Conservation (phyloP, 2,329 filamentous ascomycete genomes). For the Aspergillus aculeatinus region DNA sequence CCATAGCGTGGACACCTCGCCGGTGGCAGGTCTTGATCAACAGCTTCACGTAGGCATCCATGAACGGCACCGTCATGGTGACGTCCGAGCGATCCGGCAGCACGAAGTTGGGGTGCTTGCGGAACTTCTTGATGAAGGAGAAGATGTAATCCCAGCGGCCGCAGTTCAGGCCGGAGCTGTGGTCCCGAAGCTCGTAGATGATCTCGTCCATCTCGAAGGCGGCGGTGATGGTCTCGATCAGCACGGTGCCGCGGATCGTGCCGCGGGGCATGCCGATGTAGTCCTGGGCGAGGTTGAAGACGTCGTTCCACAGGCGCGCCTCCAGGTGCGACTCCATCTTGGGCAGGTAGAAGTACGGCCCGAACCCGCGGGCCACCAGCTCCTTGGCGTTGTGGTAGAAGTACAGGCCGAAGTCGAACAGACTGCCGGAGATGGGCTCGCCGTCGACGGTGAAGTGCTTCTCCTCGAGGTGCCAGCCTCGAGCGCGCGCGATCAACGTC, state of each 20-base stretch:
- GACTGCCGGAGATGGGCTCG: constrained; percentile 84
- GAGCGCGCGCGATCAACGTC: constrained; percentile 88
- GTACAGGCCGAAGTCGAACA: constrained; percentile 98
- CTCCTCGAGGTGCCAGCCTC: constrained; percentile 98
- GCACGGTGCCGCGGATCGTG: constrained; percentile 88
- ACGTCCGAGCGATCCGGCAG: constrained; percentile 87
- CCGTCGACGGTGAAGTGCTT: constrained; percentile 96
- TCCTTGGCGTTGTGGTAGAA: constrained; percentile 98
- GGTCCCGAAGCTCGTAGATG: constrained; percentile 97
- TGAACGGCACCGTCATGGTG: constrained; percentile 98
- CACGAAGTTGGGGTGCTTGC: constrained; percentile 87
- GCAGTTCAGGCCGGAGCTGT: constrained; percentile 95
- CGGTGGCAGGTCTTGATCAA: constrained; percentile 98
- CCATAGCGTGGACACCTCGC: constrained; percentile 97
- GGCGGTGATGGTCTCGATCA: constrained; percentile 96
- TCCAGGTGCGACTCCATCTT: constrained; percentile 99
- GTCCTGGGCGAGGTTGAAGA: constrained; percentile 93
- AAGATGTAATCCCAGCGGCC: constrained; percentile 99
- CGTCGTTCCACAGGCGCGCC: constrained; percentile 96
- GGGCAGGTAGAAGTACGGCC: constrained; percentile 96
- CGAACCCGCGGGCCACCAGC: constrained; percentile 76
- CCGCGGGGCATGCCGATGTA: constrained; percentile 85
- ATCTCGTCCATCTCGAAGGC: constrained; percentile 99
- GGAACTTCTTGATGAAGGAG: constrained; percentile 99
- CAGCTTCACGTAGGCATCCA: constrained; percentile 95